These are phyloP conservation scores for Amaranthus hypochondriacus DNA, from an alignment of 148 eudicot species.

Conservation along the genomic window DNA sequence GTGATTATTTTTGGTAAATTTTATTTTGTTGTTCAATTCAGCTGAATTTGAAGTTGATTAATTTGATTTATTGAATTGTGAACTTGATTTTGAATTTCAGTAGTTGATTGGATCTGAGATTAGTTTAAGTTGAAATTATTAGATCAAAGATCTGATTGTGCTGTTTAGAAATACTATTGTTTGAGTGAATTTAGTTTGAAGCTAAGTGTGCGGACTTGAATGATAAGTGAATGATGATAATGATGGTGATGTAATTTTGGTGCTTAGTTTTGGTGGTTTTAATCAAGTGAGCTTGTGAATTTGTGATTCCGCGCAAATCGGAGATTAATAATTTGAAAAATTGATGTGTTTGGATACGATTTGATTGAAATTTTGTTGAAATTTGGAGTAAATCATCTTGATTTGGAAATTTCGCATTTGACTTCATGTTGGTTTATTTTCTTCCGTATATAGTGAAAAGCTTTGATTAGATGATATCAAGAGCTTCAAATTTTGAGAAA, in stretches of 20 bases:
- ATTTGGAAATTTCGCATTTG: background rate
- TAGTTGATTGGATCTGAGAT: background rate
- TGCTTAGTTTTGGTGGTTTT: background rate
- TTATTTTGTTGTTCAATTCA: background rate
- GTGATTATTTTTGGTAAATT: background rate
- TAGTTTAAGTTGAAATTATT: background rate
- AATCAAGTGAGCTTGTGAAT: constrained; percentile 3
- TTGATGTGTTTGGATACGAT: background rate
- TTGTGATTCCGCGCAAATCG: background rate
- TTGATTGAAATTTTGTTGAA: background rate
- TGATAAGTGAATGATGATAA: too few species aligned
- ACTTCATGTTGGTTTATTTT: background rate
- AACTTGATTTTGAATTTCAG: background rate
- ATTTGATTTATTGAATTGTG: background rate
- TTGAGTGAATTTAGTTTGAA: background rate
- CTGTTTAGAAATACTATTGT: background rate
- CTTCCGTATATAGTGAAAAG: background rate
- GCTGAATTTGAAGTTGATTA: background rate
- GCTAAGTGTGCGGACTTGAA: background rate
- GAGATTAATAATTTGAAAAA: background rate
- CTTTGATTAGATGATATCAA: background rate
- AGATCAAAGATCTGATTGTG: constrained; percentile 2
- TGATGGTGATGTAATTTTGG: background rate
- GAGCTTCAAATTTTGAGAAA: background rate
- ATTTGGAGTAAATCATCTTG: background rate